These are phyloP conservation scores for Spathaspora sp. DNA, from an alignment of 805 yeast species.

Conservation along the genomic window DNA sequence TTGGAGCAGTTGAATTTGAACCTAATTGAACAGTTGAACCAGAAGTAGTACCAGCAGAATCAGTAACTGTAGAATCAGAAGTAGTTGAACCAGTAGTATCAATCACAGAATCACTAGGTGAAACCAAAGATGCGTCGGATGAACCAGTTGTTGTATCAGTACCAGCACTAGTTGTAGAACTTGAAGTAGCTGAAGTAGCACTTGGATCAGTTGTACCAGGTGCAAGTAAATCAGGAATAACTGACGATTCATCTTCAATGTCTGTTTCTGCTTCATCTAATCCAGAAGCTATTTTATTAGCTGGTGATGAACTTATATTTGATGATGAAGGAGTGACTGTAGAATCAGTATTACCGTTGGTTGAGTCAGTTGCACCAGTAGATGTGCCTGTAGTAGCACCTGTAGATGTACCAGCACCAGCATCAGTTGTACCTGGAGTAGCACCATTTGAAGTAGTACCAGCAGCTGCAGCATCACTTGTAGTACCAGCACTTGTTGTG, in stretches of 20 bases:
- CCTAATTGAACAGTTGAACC: neutral
- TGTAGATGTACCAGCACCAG: neutral
- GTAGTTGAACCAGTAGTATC: neutral
- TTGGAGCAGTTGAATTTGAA: neutral
- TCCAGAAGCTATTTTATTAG: neutral
- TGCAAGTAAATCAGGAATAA: too few species aligned
- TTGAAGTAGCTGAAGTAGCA: neutral
- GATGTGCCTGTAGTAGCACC: neutral
- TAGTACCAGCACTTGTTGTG: neutral
- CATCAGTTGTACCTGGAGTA: conserved; percentile 1
- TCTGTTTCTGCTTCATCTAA: neutral
- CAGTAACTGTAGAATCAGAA: neutral
- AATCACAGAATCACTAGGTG: conserved; percentile 2
- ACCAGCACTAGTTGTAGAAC: neutral
- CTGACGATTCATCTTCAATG: neutral
- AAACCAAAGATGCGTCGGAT: neutral
- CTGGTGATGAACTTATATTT: neutral
- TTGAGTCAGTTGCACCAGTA: too few species aligned
- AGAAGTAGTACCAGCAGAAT: neutral
- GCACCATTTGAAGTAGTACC: neutral
- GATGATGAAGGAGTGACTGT: neutral
- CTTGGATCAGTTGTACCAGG: neutral
- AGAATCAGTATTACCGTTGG: neutral
- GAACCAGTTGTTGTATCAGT: neutral
- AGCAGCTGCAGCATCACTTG: neutral